Conservation (phyloP, 2,329 filamentous ascomycete species). For the Penicillium sp. region DNA sequence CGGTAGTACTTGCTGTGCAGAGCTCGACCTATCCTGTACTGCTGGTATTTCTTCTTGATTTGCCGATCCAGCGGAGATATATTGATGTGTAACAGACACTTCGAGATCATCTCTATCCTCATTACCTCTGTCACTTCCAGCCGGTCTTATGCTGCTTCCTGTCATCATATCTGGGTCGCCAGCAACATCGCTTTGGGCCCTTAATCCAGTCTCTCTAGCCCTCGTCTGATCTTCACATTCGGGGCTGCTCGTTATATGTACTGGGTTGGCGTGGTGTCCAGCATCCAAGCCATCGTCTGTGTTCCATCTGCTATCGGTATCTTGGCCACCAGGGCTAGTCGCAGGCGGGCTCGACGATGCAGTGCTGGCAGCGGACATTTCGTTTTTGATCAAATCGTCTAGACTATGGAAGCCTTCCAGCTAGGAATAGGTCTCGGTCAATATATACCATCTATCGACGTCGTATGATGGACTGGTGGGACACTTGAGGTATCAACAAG, state of each 20-base stretch:
- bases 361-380: background rate
- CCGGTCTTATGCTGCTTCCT: background rate
- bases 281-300: background rate
- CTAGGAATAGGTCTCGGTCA: background rate
- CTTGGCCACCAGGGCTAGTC: background rate
- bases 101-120: background rate
- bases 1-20: background rate
- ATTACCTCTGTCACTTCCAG: background rate
- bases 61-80: background rate
- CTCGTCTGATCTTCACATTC: background rate
- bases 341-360: background rate
- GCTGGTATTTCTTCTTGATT: background rate
- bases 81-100: background rate
- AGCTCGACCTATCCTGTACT: background rate
- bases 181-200: background rate
- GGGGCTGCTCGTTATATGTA: background rate
- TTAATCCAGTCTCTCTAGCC: background rate
- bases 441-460: background rate
- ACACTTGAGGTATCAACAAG: background rate
- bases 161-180: background rate
- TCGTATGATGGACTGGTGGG: background rate
- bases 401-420: background rate
- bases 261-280: background rate
- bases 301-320: background rate
- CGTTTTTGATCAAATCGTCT: background rate